phyloP scores from a whole-genome alignment of 169 alveolate genomes.

The Perkinsus olseni region DNA sequence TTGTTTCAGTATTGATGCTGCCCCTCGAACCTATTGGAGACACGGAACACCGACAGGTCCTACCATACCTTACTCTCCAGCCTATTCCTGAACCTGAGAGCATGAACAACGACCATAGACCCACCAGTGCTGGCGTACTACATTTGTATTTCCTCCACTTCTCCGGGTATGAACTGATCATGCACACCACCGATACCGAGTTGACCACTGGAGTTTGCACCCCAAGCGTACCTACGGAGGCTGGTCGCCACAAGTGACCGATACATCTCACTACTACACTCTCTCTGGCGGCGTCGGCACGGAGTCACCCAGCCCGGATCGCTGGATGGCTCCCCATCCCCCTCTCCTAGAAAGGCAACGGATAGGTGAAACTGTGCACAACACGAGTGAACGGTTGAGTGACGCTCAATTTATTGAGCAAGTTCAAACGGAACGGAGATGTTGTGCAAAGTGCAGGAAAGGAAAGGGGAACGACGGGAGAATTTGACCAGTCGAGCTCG shows the following conservation, averaged over 20 bases:
- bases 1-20: background rate
- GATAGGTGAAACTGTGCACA: no score
- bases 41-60: background rate
- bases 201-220: background rate
- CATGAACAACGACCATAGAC: no score
- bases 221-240: background rate
- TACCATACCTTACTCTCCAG: no score
- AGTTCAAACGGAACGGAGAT: background rate
- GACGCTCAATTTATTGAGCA: no score
- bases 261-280: background rate
- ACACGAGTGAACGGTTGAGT: no score
- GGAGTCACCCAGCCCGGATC: no score
- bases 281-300: background rate
- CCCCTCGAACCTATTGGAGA: background rate
- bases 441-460: background rate
- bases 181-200: background rate
- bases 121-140: background rate
- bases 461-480: background rate
- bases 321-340: no score
- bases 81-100: no score
- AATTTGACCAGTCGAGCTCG: background rate
- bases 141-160: background rate
- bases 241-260: background rate
- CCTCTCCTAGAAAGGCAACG: no score
- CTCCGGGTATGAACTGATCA: background rate